Evolutionary conservation across 805 yeast species (phyloP).

Genomic region (Schwanniomyces pseudopolymorphus): DNA sequence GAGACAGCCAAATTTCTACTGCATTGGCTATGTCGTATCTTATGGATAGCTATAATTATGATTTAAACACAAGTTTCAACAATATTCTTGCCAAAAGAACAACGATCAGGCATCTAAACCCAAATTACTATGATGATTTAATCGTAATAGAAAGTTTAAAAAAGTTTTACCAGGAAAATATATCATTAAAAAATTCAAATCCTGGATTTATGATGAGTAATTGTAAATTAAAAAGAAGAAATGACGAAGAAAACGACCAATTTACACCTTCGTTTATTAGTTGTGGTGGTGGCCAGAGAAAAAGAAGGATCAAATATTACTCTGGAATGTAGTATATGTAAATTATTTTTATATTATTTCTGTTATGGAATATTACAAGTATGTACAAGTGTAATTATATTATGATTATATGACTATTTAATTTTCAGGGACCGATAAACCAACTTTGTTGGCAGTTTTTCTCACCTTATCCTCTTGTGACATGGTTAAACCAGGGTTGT

Average conservation of each 20-base stretch:
- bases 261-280: constrained; percentile 7
- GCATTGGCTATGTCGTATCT: constrained; percentile 35
- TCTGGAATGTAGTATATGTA: constrained; percentile 2
- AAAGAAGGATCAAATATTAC: constrained; percentile 11
- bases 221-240: constrained; percentile 28
- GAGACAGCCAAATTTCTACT: constrained; percentile 25
- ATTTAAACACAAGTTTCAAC: constrained; percentile 28
- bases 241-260: constrained; percentile 18
- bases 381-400: background rate
- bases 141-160: constrained; percentile 38
- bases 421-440: constrained; percentile 50
- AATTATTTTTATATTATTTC: background rate
- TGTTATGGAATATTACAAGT: background rate
- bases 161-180: constrained; percentile 36
- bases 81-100: constrained; percentile 20
- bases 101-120: constrained; percentile 20
- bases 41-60: constrained; percentile 40
- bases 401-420: constrained; percentile 1
- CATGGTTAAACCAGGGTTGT: constrained; percentile 80
- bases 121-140: constrained; percentile 39
- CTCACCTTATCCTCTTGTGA: constrained; percentile 75
- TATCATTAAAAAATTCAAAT: constrained; percentile 25
- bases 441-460: constrained; percentile 86
- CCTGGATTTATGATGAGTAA: constrained; percentile 25
- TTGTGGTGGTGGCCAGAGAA: constrained; percentile 18